These are phyloP conservation scores for Aspergillus cejpii DNA, from an alignment of 2,329 filamentous ascomycete species.

Conservation along the genomic window DNA sequence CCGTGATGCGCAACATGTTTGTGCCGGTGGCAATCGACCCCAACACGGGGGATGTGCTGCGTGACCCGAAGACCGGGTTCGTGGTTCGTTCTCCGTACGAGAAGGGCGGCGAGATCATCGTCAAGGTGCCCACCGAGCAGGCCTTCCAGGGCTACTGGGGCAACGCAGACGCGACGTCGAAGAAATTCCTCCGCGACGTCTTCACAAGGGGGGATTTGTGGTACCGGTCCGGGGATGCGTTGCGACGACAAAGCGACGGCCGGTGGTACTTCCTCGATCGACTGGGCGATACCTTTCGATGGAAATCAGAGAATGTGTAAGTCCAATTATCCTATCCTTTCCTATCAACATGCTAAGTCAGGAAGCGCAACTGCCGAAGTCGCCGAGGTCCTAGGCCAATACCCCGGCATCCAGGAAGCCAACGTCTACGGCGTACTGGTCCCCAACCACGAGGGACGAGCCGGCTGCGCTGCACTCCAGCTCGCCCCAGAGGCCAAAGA, in stretches of 20 bases:
- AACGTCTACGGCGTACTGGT: constrained; percentile 64
- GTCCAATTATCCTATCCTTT: neutral
- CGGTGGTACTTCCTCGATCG: constrained; percentile 64
- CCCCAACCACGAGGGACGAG: constrained; percentile 61
- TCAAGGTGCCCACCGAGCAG: constrained; percentile 52
- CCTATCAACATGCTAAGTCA: neutral
- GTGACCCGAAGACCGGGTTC: constrained; percentile 62
- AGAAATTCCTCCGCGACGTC: constrained; percentile 60
- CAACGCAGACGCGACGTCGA: constrained; percentile 59
- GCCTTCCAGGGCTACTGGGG: constrained; percentile 65
- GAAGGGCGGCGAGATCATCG: constrained; percentile 67
- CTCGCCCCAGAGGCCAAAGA: constrained; percentile 46
- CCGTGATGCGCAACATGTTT: constrained; percentile 48
- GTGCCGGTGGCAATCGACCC: constrained; percentile 64
- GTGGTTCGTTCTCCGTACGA: constrained; percentile 57
- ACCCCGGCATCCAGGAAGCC: constrained; percentile 55
- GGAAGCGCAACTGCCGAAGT: constrained; percentile 55
- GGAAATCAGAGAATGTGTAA: constrained; percentile 64
- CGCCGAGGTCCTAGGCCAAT: constrained; percentile 55
- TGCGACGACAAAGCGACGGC: constrained; percentile 56
- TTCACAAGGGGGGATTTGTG: constrained; percentile 62
- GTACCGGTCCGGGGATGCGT: constrained; percentile 62
- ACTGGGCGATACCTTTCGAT: constrained; percentile 66
- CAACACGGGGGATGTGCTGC: constrained; percentile 59
- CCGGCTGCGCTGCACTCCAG: constrained; percentile 55